phyloP scores from a whole-genome alignment of 345 rosid genomes.

The Pelargonium nanum region DNA sequence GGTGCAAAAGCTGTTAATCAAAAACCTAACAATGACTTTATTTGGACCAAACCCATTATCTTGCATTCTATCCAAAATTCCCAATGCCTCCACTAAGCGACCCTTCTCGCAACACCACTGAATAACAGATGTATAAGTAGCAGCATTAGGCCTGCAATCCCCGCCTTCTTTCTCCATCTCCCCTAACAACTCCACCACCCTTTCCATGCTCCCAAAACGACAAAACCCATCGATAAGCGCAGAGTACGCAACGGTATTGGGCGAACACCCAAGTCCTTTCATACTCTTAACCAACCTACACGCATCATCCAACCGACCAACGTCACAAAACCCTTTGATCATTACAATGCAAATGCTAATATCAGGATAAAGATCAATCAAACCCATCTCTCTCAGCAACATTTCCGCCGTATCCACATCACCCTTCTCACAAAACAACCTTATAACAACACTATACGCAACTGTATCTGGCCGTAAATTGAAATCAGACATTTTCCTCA shows the following conservation, averaged over 20 bases:
- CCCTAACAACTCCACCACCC: slow-evolving; percentile 45
- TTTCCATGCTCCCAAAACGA: slow-evolving; percentile 39
- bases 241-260: slow-evolving; percentile 56
- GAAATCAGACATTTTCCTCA: slow-evolving; percentile 61
- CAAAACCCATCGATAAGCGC: slow-evolving; percentile 59
- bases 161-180: slow-evolving; percentile 65
- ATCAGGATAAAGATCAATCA: slow-evolving; percentile 51
- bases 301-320: slow-evolving; percentile 56
- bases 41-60: slow-evolving; percentile 51
- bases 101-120: slow-evolving; percentile 53
- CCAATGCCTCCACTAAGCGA: slow-evolving; percentile 39
- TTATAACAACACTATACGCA: slow-evolving; percentile 51
- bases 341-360: slow-evolving; percentile 44
- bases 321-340: slow-evolving; percentile 63
- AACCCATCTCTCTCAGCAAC: slow-evolving; percentile 65
- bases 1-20: slow-evolving; percentile 51
- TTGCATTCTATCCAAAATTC: slow-evolving; percentile 61
- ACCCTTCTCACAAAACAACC: slow-evolving; percentile 55
- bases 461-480: slow-evolving; percentile 34
- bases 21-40: slow-evolving; percentile 51
- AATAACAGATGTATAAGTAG: slow-evolving; percentile 61
- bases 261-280: slow-evolving; percentile 43
- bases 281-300: slow-evolving; percentile 38
- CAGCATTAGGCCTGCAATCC: slow-evolving; percentile 46
- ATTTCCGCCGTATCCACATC: slow-evolving; percentile 42